Percentiles rank a stretch among this genome's conserved stretches.
Evolutionary conservation across 176 grass and related monocot genomes (phyloP).

Genomic region (Saccharum officinarum): DNA sequence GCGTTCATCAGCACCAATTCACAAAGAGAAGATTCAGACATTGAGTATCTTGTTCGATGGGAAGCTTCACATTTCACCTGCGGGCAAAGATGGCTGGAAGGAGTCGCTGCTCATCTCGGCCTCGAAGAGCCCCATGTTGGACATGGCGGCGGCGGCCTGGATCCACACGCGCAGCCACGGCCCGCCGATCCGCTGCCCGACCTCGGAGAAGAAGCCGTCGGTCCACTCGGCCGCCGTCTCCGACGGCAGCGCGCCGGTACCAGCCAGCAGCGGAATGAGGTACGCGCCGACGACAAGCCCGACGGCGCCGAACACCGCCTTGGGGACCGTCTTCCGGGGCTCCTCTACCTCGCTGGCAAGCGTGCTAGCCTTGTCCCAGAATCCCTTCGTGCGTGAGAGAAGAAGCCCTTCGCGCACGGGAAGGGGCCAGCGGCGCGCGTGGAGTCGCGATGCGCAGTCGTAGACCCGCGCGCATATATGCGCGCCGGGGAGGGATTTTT

Average conservation of each 20-base stretch:
- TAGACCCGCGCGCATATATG: too few relatives aligned
- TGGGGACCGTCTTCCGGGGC: conserved; percentile 66
- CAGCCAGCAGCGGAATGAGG: conserved; percentile 75
- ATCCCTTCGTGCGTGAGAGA: too few relatives aligned
- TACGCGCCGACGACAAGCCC: conserved; percentile 75
- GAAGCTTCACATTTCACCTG: conserved; percentile 44
- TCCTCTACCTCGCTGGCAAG: too few relatives aligned
- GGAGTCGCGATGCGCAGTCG: too few relatives aligned
- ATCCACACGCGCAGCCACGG: conserved; percentile 84
- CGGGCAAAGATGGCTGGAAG: conserved; percentile 42
- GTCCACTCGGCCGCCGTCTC: conserved; percentile 72
- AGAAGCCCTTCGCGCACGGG: too few relatives aligned
- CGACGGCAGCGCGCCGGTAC: conserved; percentile 63
- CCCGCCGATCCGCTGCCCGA: conserved; percentile 71
- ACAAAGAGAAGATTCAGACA: neutral
- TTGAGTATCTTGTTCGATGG: too few relatives aligned
- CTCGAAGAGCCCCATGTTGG: conserved; percentile 97
- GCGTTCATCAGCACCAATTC: neutral
- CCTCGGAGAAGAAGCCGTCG: conserved; percentile 81
- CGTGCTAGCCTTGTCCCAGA: too few relatives aligned
- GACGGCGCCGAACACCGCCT: conserved; percentile 76
- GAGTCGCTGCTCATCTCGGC: conserved; percentile 98
- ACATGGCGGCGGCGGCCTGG: conserved; percentile 85
- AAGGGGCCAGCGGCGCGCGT: too few relatives aligned
- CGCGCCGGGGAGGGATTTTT: too few relatives aligned